Evolutionary conservation across 2,329 filamentous ascomycete genomes (phyloP).

Genomic region (Plenodomus tracheiphilus): DNA sequence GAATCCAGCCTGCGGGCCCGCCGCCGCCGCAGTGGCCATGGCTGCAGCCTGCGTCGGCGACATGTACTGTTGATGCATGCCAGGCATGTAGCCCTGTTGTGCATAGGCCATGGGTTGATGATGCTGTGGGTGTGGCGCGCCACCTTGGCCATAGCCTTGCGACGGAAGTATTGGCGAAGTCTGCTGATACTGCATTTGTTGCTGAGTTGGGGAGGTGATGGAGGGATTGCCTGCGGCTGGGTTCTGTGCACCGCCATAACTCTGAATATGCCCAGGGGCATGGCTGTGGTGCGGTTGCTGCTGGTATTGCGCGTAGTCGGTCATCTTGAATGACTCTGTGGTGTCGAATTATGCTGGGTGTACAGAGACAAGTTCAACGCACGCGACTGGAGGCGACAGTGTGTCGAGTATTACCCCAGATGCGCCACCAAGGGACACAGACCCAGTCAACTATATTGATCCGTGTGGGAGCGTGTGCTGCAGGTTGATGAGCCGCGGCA

Average conservation of each 20-base stretch:
- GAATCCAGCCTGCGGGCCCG: conserved; percentile 68
- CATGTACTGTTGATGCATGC: conserved; percentile 76
- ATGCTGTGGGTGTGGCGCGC: conserved; percentile 62
- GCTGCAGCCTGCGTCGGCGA: conserved; percentile 85
- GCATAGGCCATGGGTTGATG: conserved; percentile 80
- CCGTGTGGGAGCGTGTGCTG: conserved; percentile 4
- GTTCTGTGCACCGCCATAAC: conserved; percentile 43
- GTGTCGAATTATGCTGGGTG: conserved; percentile 19
- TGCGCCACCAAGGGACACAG: conserved; percentile 38
- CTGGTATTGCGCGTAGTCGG: conserved; percentile 56
- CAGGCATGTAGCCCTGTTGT: conserved; percentile 73
- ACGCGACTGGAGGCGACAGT: conserved; percentile 30
- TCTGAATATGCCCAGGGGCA: conserved; percentile 46
- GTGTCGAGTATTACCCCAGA: conserved; percentile 36
- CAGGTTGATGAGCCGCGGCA: conserved; percentile 18
- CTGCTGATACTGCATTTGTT: conserved; percentile 60
- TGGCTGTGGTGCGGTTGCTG: conserved; percentile 53
- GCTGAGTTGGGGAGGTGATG: conserved; percentile 73
- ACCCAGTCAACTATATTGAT: conserved; percentile 9
- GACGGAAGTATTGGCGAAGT: conserved; percentile 79
- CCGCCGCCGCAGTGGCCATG: conserved; percentile 91
- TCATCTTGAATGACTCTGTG: conserved; percentile 35
- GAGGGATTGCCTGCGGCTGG: conserved; percentile 45
- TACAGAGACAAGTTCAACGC: conserved; percentile 26
- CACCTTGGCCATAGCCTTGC: conserved; percentile 69